These are phyloP conservation scores for Gentiana macrophylla DNA, from an alignment of 257 asterid genomes.

Conservation along the genomic window DNA sequence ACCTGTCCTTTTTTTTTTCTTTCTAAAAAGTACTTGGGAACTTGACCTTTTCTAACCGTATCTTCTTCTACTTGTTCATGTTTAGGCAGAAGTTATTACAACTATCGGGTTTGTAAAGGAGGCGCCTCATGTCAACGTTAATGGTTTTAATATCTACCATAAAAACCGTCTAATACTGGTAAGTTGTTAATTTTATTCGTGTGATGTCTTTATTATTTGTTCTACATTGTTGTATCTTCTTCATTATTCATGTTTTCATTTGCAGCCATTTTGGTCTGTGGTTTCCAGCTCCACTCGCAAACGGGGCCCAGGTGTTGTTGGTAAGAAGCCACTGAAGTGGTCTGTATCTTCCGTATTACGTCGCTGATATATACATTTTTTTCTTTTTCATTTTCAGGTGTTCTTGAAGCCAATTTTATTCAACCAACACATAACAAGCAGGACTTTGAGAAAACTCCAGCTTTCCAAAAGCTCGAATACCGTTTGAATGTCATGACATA, in stretches of 20 bases:
- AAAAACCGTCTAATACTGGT: slow-evolving; percentile 91
- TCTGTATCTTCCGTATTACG: neutral
- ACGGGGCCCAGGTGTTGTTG: slow-evolving; percentile 96
- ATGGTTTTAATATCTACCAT: slow-evolving; percentile 96
- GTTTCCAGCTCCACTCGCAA: slow-evolving; percentile 27
- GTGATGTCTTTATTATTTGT: neutral
- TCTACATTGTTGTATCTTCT: neutral
- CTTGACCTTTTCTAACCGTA: neutral
- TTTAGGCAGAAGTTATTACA: slow-evolving; percentile 61
- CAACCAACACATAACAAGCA: slow-evolving; percentile 89
- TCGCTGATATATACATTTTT: neutral
- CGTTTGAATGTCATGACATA: slow-evolving; percentile 82
- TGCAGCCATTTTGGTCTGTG: slow-evolving; percentile 98
- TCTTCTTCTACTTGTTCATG: slow-evolving; percentile 13
- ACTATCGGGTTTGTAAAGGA: slow-evolving; percentile 88
- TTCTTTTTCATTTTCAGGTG: slow-evolving; percentile 34
- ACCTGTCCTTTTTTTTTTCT: too few species aligned
- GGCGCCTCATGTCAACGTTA: slow-evolving; percentile 71
- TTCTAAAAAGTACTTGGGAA: too few species aligned
- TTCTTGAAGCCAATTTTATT: slow-evolving; percentile 84
- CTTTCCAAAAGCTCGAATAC: slow-evolving; percentile 81
- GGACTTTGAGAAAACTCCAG: slow-evolving; percentile 88
- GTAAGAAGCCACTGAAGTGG: slow-evolving; percentile 36
- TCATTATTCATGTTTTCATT: slow-evolving; percentile 11
- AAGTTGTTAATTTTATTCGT: slow-evolving; percentile 14